Base-by-base conservation (phyloP, 2,329 filamentous ascomycete species). In the Botrytis tulipae region DNA sequence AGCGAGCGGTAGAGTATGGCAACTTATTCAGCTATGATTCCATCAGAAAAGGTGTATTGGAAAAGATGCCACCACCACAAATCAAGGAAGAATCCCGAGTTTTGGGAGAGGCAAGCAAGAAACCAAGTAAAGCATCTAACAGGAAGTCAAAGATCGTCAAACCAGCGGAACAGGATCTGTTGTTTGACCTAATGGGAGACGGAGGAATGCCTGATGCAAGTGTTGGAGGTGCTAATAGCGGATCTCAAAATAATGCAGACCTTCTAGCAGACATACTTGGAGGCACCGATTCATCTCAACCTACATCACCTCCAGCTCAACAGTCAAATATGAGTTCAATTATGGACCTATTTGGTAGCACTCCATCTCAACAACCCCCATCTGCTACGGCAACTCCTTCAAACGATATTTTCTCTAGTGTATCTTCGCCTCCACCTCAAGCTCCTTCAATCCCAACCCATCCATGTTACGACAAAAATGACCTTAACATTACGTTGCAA, bases 21-120 rank as follows among this genome's bases (percentile, higher is more conserved):
- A 98, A 98, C 80, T 86, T 99, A n/a, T 98, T 99, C 79, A 89
- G 89, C 0, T 94, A 94, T 79, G 95, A 99, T 78, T 87, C 94
- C 74, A 93, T 99, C 73, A 91, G 95, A 72, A 89, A 89, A 74
- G 96, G 96, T 73, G 96, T 99, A 4, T 85, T 99, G 18, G 96
- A 99, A 84, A 97, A 96, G 82, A 99, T 99, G 97, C 96, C 96
- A 12, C 90, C 96, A 2, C 96, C 96, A 14, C 95, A 98, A 82
- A 98, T 99, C 80, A 94, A 95, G 77, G 96, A 99, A 82, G 94
- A 97, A 82, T 95, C 96, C 72, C 88, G 95, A 74, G 95, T 98
- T 4, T 86, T 99, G 29, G 95, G 95, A 61, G 92, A 95, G 79
- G 91, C 94, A 1, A 86, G 89, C 1, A 91, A 90, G 82, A 89